Base-by-base conservation (phyloP, 371 early-diverging fungal species). In the Apophysomyces sp. region DNA sequence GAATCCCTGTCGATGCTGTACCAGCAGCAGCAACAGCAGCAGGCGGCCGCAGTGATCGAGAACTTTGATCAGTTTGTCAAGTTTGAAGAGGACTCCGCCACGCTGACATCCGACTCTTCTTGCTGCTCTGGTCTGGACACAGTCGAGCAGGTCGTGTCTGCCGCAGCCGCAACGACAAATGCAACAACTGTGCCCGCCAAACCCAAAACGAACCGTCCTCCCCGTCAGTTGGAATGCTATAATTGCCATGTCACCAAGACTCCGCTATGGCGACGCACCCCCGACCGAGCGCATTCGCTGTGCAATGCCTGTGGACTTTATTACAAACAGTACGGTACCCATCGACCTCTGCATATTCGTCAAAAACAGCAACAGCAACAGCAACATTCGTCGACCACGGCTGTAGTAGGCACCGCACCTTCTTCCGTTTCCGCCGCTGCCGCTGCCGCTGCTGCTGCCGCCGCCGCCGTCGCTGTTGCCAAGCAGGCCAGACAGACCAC, bases 221-320 rank as follows among this genome's bases (percentile, higher is more conserved):
- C 84, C 15, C 89, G 92, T 56, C 84, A 89, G 68, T 72, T 91
- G 30, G 83, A 84, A 53, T 93, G 94, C 68, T 86, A 73, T 77
- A 93, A 93, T 67, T 93, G 94, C 61, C 84, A 84, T 58, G 90
- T 92, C 12, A 89, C 85, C 34, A 80, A 85, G 65, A 92, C 92
- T 5, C 93, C 94, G n/a, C 82, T 93, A 18, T 93, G 94, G 94
- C 82, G 92, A 27, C 78, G 92, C 39, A 91, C 92, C 31, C 84
- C 87, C 34, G 92, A 92, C 60, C 78, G 88, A 61, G 77, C 80
- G 60, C 90, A 90, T 65, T 86, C 86, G 40, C 81, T 93, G 26
- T 93, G 94, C 75, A 93, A 93, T 72, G 92, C 94, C 1, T 93
- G 94, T 69, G 91, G 91, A 34, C 74, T 90, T n/a, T 93, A 90